Evolutionary conservation across 345 rosid species (phyloP).

Genomic region (Nasturtium officinale): DNA sequence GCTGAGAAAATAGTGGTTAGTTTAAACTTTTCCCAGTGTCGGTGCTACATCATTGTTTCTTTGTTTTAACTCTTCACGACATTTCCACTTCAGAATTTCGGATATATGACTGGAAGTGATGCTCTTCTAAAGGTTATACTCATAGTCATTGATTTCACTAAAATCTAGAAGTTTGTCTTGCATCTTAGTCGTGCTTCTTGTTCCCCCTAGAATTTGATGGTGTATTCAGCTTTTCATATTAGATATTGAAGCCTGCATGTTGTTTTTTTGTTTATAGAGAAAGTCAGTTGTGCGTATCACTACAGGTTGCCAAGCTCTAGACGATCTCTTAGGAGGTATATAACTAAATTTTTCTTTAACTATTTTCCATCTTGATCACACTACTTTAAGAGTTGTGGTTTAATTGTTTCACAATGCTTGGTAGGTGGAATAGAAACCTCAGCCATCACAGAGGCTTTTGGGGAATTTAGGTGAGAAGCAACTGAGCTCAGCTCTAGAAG

Average conservation of each 20-base stretch:
- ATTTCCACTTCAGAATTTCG: slow-evolving; percentile 60
- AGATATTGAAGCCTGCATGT: neutral
- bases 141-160: neutral
- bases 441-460: slow-evolving; percentile 91
- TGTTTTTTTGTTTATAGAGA: slow-evolving; percentile 49
- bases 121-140: slow-evolving; percentile 77
- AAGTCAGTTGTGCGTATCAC: slow-evolving; percentile 74
- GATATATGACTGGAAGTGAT: slow-evolving; percentile 91
- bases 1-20: slow-evolving; percentile 95
- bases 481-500: slow-evolving; percentile 3
- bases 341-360: slow-evolving; percentile 1
- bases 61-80: neutral
- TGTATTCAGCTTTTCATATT: neutral
- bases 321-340: slow-evolving; percentile 86
- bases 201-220: neutral
- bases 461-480: slow-evolving; percentile 74
- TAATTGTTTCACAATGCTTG: slow-evolving; percentile 28
- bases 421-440: slow-evolving; percentile 85
- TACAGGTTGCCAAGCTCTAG: slow-evolving; percentile 94
- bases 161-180: neutral
- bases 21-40: slow-evolving; percentile 4
- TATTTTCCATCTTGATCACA: slow-evolving; percentile 9
- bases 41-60: slow-evolving; percentile 2
- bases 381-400: neutral
- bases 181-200: slow-evolving; percentile 2